Percentiles rank a stretch among this genome's conserved stretches.
Conservation (phyloP, 441 rosid species). For the Euphorbia schlechtendalii region DNA sequence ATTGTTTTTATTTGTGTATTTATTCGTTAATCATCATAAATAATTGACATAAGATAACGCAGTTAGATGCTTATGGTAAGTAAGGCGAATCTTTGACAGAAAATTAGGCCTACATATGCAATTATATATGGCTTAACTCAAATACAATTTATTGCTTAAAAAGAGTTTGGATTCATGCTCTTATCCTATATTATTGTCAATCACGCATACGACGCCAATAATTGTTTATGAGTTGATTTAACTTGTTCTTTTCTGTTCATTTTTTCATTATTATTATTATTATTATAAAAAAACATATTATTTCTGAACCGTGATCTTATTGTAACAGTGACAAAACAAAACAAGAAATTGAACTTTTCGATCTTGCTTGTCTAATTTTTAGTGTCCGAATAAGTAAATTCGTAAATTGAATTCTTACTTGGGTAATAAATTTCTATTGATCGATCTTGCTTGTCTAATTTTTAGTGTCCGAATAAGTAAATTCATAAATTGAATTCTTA, state of each 20-base stretch:
- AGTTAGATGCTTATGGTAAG: not conserved
- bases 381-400: no score
- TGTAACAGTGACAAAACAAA: no score
- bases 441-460: no score
- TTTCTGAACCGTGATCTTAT: constrained; percentile 4
- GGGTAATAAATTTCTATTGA: not conserved
- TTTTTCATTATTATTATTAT: not conserved
- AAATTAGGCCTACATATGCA: constrained; percentile 15
- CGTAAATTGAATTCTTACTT: no score
- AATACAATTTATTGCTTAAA: no score
- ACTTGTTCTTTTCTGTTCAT: constrained; percentile 5
- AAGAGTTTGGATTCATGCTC: not conserved
- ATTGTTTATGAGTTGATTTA: constrained; percentile 14
- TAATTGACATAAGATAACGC: not conserved
- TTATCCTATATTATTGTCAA: not conserved
- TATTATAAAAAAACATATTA: constrained; percentile 1
- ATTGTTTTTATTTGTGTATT: no score
- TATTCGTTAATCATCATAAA: no score
- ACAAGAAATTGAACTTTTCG: no score
- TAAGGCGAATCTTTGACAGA: constrained; percentile 12
- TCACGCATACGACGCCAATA: constrained; percentile 5
- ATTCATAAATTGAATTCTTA: no score
- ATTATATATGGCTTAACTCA: not conserved
- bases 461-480: no score
- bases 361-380: no score